Evolutionary conservation across 2,329 filamentous ascomycete species (phyloP), one percentile per base, ranked within the genome.

Genomic region (Ascochyta viciae-villosae): DNA sequence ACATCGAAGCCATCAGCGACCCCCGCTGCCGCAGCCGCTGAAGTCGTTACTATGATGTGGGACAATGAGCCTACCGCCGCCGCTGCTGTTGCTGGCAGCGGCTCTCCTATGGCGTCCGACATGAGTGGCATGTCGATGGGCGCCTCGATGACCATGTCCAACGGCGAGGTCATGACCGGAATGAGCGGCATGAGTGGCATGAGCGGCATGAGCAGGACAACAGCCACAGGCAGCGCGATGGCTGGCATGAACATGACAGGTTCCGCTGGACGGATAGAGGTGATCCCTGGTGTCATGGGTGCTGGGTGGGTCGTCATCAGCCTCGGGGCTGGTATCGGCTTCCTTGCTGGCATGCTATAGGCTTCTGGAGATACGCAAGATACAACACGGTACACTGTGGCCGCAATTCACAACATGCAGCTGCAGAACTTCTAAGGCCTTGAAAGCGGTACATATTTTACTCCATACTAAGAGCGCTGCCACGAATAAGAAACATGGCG

Each of bases 181-280:
- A 50, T 49, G 45, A 50, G 23, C 16, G 37, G 38, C 1, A 47
- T 31, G 45, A 48, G 44, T 12, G 52, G 52, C 8, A 56, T 46
- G 47, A 56, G 37, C 10, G 57, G 57, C 1, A 58, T 29, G 50
- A 58, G 56, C 24, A 60, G 52, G 57, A 46, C 44, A 78, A 78
- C 70, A 74, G 75, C 60, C 77, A 80, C 68, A 58, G 67, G 44
- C 76, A 75, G 63, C 76, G 80, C 65, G 63, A 78, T 63, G 78
- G 80, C 45, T 59, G 57, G 50, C 1, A 63, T 65, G 62, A 54
- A 49, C 45, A 61, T 62, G 37, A 60, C 54, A 1, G 59, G 58
- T 2, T 45, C 42, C 1, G 64, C 61, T 6, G 49, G 41, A 24
- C 47, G 55, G 35, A 38, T 49, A 7, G 62, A 63, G 22, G 4